phyloP scores from a whole-genome alignment of 305 asterid species.

The Fraxinus dipetala region DNA sequence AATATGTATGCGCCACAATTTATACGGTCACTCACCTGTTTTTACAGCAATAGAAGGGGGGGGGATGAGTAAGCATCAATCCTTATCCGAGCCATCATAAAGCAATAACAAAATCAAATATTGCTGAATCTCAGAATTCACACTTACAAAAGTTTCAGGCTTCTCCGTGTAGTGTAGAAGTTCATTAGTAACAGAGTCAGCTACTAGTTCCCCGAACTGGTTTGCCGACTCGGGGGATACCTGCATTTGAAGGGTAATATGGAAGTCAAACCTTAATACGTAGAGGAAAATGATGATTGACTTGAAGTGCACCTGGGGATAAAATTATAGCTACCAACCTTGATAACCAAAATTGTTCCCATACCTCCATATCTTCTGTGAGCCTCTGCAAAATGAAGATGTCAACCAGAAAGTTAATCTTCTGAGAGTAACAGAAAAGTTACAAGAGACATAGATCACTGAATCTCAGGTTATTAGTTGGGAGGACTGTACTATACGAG shows the following conservation, averaged over 20 bases:
- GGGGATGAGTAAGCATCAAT: neutral
- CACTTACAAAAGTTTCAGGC: conserved; percentile 47
- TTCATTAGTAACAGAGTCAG: conserved; percentile 42
- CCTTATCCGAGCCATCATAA: neutral
- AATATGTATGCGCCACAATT: conserved; percentile 46
- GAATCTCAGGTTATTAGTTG: neutral
- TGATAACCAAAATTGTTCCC: conserved; percentile 80
- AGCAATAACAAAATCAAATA: conserved; percentile 7
- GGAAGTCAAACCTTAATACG: neutral
- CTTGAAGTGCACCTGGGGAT: neutral
- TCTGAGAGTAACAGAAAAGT: neutral
- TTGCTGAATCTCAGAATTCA: neutral
- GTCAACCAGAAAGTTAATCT: conserved; percentile 20
- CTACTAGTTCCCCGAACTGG: conserved; percentile 44
- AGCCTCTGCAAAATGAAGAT: conserved; percentile 51
- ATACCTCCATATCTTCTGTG: conserved; percentile 78
- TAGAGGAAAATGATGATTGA: neutral
- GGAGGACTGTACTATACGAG: neutral
- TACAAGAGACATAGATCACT: neutral
- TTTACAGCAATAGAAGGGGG: neutral
- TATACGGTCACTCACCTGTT: conserved; percentile 44
- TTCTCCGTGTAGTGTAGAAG: conserved; percentile 46
- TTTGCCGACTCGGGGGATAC: conserved; percentile 42
- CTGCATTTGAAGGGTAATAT: conserved; percentile 24
- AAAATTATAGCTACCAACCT: conserved; percentile 40